Base-by-base conservation (phyloP, 495 filamentous ascomycete species). In the Hypoxylon cercidicola region DNA sequence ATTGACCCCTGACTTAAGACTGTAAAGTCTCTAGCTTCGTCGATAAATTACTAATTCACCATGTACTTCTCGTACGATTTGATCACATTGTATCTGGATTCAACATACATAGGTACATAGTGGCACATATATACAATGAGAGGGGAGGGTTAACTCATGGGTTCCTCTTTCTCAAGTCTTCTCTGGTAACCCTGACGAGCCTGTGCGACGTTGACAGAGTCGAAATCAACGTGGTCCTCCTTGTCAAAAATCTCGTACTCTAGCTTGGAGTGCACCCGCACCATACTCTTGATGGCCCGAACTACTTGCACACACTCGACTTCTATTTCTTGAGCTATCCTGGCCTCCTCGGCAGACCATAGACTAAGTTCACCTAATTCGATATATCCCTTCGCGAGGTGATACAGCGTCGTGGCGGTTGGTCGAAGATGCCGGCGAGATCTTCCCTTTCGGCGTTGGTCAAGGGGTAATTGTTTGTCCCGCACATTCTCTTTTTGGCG, bases 301-400 rank as follows among this genome's bases (percentile, higher is more conserved):
- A 77, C 60, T 9, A 68, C 64, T 49, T 65, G 69, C 19, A 66
- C 49, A 35, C 75, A 77, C 0, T 70, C 55, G 4, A 50, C 49
- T 2, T 70, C 65, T 40, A 82, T 69, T 20, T 62, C 66, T 8
- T 52, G 12, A 1, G 69, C 46, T 45, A 64, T 56, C 13, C 25
- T 48, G 11, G 68, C 52, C 10, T 73, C 72, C 2, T 74, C 69
- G 4, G 16, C 41, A 16, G 76, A 78, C 74, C 73, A 81, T 2
- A 68, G 65, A 21, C 63, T 55, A 55, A 72, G 53, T 47, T 66
- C 54, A 46, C 76, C 72, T n/a, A 81, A 62, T 5, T 79, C 77
- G 37, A 75, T 63, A 47, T 78, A 82, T 46, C 71, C 73, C 39
- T 70, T 68, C 23, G 73, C 70, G 10, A 82, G 73, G n/a, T 70